phyloP scores from a whole-genome alignment of 148 eudicot species.

The Polygonum aviculare region DNA sequence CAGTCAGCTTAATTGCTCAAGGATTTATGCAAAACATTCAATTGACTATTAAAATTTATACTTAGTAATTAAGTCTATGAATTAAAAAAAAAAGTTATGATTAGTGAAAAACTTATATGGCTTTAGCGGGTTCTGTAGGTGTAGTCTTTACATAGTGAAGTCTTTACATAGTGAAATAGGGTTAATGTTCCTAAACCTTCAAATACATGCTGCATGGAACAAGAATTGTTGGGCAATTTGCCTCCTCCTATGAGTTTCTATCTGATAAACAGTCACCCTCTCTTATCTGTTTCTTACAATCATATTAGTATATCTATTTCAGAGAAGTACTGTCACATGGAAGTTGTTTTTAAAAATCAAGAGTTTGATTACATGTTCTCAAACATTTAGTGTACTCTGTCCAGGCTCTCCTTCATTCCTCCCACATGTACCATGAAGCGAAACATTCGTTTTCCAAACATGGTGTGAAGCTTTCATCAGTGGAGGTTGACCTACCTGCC shows the following conservation, averaged over 20 bases:
- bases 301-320: neutral
- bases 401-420: conserved; percentile 89
- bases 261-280: neutral
- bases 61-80: too few relatives aligned
- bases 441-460: conserved; percentile 66
- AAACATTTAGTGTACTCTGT: neutral
- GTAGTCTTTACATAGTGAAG: too few relatives aligned
- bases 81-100: too few relatives aligned
- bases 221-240: neutral
- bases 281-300: neutral
- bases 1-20: neutral
- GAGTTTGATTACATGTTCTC: neutral
- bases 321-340: too few relatives aligned
- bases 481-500: conserved; percentile 79
- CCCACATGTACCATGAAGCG: conserved; percentile 97
- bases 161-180: neutral
- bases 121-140: too few relatives aligned
- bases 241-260: neutral
- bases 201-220: neutral
- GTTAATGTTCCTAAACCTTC: neutral
- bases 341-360: neutral
- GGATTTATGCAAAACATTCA: too few relatives aligned
- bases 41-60: too few relatives aligned
- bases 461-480: conserved; percentile 61
- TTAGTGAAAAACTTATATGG: too few relatives aligned